Evolutionary conservation across 345 rosid species (phyloP).

Genomic region (Citrus hindsii): DNA sequence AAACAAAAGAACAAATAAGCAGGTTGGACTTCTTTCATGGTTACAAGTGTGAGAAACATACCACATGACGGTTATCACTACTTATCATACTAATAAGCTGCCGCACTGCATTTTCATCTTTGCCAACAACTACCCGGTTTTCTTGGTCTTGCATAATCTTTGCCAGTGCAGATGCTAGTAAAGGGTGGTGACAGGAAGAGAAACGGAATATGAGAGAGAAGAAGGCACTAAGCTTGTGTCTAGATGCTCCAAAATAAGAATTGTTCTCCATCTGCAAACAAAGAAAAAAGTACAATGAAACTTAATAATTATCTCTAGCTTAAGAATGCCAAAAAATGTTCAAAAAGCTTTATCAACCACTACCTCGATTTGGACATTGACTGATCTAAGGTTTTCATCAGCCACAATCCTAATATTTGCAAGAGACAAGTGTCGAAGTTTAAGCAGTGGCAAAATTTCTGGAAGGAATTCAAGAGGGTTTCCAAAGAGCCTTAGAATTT

Average conservation of each 20-base stretch:
- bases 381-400: slow-evolving; percentile 89
- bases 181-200: slow-evolving; percentile 98
- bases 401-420: slow-evolving; percentile 89
- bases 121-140: slow-evolving; percentile 81
- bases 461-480: slow-evolving; percentile 98
- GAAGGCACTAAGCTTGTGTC: slow-evolving; percentile 95
- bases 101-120: slow-evolving; percentile 98
- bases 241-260: slow-evolving; percentile 91
- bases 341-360: not conserved
- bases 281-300: slow-evolving; percentile 8
- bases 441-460: slow-evolving; percentile 83
- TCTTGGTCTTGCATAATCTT: slow-evolving; percentile 97
- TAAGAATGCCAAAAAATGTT: not conserved
- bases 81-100: slow-evolving; percentile 99
- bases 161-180: slow-evolving; percentile 93
- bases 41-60: slow-evolving; percentile 35
- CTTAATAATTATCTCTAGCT: not conserved
- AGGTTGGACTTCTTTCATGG: not conserved
- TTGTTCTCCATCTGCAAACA: slow-evolving; percentile 78
- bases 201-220: slow-evolving; percentile 96
- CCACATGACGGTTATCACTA: slow-evolving; percentile 92
- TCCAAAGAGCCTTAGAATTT: slow-evolving; percentile 85
- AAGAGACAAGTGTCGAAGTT: slow-evolving; percentile 89
- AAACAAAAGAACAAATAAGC: slow-evolving; percentile 4
- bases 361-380: slow-evolving; percentile 93